Evolutionary conservation across 176 grass and related monocot species (phyloP), one percentile per base, ranked within the genome.

Genomic region (Tillandsia leiboldiana): DNA sequence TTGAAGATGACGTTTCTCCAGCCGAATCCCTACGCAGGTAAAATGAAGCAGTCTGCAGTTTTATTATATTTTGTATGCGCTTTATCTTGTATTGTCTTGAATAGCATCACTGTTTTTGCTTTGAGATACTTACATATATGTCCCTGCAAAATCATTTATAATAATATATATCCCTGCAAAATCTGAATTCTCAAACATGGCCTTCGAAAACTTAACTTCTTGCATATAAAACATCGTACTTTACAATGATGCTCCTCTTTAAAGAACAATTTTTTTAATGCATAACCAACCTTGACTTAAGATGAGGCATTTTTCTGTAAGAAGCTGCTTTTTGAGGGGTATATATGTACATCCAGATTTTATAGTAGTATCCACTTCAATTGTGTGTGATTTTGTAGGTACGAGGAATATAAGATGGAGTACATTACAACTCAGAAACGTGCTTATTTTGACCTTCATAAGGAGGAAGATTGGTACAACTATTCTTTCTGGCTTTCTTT

Each of bases 361-460:
- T 14, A 53, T 14, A 52, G 13, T 17, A 9, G 8, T 61, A 14
- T 61, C 56, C 15, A 18, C 56, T 22, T 61, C n/a, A 8, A 23
- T 61, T 61, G 56, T 61, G 56, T 61, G 22, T 84, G 28, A 13
- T 87, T 78, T 52, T 79, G 33, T 72, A 99, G 90, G 75, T 99
- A 99, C 53, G 83, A 94, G 86, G 95, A 99, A 69, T 99, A 99
- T 58, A 87, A 76, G 68, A 85, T 84, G 10, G 95, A 94, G 75
- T 99, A 99, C 86, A 94, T 99, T 70, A 90, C 90, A 10, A 99
- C 94, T 81, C 94, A 99, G 67, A 99, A 99, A 72, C 86, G 63
- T 48, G 78, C 90, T 70, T 99, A 99, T 90, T 99, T 99, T 72
- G 84, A 99, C 70, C 68, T 92, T 63, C 90, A 99, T 68, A 99